Base-by-base conservation (phyloP, 179 eudicot genomes). In the Beta macrorhiza region DNA sequence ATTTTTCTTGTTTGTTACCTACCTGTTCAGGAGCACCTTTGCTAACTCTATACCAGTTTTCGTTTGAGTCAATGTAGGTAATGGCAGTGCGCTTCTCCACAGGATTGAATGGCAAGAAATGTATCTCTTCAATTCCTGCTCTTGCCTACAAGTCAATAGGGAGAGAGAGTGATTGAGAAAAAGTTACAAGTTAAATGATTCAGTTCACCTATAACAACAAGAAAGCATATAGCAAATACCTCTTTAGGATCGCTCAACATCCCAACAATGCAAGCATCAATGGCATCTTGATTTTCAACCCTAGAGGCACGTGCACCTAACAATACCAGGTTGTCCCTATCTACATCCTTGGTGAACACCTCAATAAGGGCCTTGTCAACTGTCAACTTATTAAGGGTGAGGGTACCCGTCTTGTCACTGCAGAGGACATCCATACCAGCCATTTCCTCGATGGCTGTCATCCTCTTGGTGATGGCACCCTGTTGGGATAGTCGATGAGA, bases 11-110 rank as follows among this genome's bases (percentile, higher is more conserved):
- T 11, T 14, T 12, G 8, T 52, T 44, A 80, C 78, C 29, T 86
- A 94, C 98, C 89, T 93, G 92, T 81, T 94, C 98, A 29, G 98
- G 98, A 58, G 98, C 95, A 79, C 98, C 98, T 86, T 94, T 94
- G 91, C 95, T 94, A 74, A 83, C 82, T 68, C 98, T 89, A 69
- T 90, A 90, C 98, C 98, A 94, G 58, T 81, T 74, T 25, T 93
- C 98, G 49, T 87, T 44, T 42, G 89, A n/a, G 72, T 91, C 97
- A 13, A 89, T 79, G 80, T 93, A 94, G 75, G 98, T 94, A 52
- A 93, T 91, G 45, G 98, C 98, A 61, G 98, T 94, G 57, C 98
- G 93, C 84, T 94, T 94, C 2, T 91, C 96, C 8, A 93, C 94
- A 0, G 98, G 98, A 74, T 94, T 94, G 82, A 94, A 94, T 57